Conservation (phyloP, 495 filamentous ascomycete genomes). For the Elasticomyces elasticus region DNA sequence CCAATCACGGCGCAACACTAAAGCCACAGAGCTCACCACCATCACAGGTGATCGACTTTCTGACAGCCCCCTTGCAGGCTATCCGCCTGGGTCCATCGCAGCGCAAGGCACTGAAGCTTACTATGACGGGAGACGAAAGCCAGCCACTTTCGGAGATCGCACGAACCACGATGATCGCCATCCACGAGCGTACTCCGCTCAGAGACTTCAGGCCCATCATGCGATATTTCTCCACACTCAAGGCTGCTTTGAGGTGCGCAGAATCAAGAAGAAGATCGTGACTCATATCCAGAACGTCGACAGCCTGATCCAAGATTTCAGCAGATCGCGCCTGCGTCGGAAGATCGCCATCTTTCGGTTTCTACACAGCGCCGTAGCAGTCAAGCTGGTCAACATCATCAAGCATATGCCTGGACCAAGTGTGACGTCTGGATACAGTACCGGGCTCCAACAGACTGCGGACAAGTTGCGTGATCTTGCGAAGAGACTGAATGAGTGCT, state of each 20-base stretch:
- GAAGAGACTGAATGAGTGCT: background rate
- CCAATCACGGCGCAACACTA: background rate
- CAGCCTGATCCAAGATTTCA: background rate
- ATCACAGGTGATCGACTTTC: background rate
- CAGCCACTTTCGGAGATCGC: background rate
- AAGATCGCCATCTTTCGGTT: background rate
- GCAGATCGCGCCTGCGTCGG: background rate
- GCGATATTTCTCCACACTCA: background rate
- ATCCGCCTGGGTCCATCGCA: background rate
- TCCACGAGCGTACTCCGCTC: too few relatives aligned
- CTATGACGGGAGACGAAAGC: background rate
- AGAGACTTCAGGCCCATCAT: background rate
- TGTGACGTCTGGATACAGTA: background rate
- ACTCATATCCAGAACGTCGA: too few relatives aligned
- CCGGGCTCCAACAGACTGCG: background rate
- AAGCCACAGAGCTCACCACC: background rate
- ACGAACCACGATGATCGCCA: background rate
- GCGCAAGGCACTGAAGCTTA: background rate
- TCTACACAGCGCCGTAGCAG: background rate
- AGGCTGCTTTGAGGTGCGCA: too few relatives aligned
- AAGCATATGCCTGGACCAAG: background rate
- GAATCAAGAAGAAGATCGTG: too few relatives aligned
- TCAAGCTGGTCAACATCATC: background rate
- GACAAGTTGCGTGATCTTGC: background rate
- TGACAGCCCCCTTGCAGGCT: background rate